A percentile compares a stretch with the other conserved stretches of the same genome.
Conservation (phyloP, 768 basidiomycete genomes). For the Mycena polygramma region DNA sequence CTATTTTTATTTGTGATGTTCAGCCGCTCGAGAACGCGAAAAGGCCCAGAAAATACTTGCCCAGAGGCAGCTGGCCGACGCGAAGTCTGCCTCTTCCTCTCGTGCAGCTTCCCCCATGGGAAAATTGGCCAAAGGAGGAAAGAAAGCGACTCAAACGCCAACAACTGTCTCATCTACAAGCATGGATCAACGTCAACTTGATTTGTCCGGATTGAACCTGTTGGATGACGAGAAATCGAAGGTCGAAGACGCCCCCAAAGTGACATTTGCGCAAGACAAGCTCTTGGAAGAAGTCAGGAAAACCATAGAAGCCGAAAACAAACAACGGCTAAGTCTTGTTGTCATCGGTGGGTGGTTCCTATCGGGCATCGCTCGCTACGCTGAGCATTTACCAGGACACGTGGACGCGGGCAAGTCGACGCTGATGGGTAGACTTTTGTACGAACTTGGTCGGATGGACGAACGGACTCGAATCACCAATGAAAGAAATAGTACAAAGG, state of each 20-base stretch:
- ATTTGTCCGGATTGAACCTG: constrained; percentile 83
- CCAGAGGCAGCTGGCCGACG: constrained; percentile 58
- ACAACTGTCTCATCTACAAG: constrained; percentile 37
- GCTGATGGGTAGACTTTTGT: constrained; percentile 93
- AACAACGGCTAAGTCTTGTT: constrained; percentile 85
- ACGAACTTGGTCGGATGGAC: constrained; percentile 90
- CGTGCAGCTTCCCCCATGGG: constrained; percentile 59
- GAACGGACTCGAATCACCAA: constrained; percentile 89
- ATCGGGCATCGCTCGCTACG: background rate
- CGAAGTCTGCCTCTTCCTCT: constrained; percentile 58
- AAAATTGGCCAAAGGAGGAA: constrained; percentile 57
- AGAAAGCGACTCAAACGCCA: constrained; percentile 58
- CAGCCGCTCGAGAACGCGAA: constrained; percentile 87
- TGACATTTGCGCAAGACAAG: constrained; percentile 82
- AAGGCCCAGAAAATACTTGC: constrained; percentile 71
- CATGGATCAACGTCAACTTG: constrained; percentile 72
- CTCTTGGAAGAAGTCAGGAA: constrained; percentile 83
- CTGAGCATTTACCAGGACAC: constrained; percentile 72
- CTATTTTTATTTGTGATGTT: constrained; percentile 56
- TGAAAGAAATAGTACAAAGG: constrained; percentile 89
- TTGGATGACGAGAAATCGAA: constrained; percentile 54
- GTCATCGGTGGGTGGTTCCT: constrained; percentile 79
- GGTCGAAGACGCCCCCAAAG: constrained; percentile 70
- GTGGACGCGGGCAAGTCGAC: constrained; percentile 99
- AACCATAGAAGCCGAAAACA: constrained; percentile 62